A percentile compares a stretch with the other conserved stretches of the same genome.
phyloP scores from a whole-genome alignment of 2,329 filamentous ascomycete genomes.

The Elsinoe batatas region DNA sequence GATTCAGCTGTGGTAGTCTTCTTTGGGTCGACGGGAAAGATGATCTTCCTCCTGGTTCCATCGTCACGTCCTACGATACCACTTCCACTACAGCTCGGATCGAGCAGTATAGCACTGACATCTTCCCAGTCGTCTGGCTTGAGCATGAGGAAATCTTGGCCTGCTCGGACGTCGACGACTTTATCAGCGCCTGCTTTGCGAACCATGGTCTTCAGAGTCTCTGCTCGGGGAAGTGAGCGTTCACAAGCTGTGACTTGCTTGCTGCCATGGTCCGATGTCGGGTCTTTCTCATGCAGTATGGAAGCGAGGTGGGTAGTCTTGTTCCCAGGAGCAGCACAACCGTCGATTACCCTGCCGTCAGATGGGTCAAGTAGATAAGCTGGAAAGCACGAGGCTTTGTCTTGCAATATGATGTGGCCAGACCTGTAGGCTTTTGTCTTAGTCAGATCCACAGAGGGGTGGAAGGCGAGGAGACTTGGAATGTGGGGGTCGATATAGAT shows the following conservation, averaged over 20 bases:
- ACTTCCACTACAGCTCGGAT: constrained; percentile 91
- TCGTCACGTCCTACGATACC: constrained; percentile 79
- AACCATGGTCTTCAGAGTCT: constrained; percentile 78
- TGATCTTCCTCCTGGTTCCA: constrained; percentile 33
- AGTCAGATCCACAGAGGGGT: constrained; percentile 60
- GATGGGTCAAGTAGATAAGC: constrained; percentile 72
- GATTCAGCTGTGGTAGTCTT: not conserved
- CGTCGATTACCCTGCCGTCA: constrained; percentile 76
- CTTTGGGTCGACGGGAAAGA: not conserved
- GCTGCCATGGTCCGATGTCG: constrained; percentile 5
- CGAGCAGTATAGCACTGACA: constrained; percentile 76
- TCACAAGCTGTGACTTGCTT: constrained; percentile 67
- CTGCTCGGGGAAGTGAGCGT: constrained; percentile 59
- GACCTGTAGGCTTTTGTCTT: constrained; percentile 62
- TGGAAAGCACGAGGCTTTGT: constrained; percentile 95
- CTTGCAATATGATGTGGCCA: constrained; percentile 80
- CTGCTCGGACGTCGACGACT: constrained; percentile 57
- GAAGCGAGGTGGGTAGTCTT: constrained; percentile 92
- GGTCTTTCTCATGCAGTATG: constrained; percentile 44
- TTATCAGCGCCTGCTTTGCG: constrained; percentile 59
- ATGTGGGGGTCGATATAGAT: constrained; percentile 71
- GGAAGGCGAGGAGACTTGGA: constrained; percentile 71
- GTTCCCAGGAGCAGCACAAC: constrained; percentile 89
- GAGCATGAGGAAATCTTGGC: constrained; percentile 72
- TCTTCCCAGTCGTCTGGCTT: constrained; percentile 56